A percentile compares a stretch with the other conserved stretches of the same genome.
phyloP scores from a whole-genome alignment of 176 grass and related monocot genomes.

The Chrysopogon serrulatus region DNA sequence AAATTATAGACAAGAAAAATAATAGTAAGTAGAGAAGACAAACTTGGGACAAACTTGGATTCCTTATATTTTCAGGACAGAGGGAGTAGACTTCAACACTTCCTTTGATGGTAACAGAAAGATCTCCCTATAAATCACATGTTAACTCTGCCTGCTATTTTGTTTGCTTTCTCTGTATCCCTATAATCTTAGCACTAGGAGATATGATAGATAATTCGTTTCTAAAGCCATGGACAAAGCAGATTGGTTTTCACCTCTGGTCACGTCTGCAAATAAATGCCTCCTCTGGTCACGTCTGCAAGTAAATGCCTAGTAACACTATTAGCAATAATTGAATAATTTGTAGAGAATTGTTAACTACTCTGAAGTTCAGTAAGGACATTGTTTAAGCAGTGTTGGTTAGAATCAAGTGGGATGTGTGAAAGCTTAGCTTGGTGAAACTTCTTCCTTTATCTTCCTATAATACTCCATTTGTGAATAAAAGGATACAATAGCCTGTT shows the following conservation, averaged over 20 bases:
- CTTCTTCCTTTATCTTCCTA: neutral
- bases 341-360: neutral
- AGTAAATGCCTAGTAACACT: neutral
- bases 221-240: neutral
- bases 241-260: neutral
- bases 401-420: neutral
- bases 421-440: neutral
- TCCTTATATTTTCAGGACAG: no score
- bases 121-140: neutral
- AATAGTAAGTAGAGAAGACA: no score
- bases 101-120: neutral
- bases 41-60: no score
- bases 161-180: neutral
- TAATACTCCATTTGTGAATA: neutral
- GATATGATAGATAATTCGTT: neutral
- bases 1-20: no score
- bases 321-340: neutral
- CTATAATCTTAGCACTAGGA: neutral
- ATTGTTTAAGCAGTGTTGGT: neutral
- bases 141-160: neutral
- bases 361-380: neutral
- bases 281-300: neutral
- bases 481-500: neutral
- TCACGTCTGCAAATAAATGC: neutral
- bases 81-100: neutral